Conservation (phyloP, 805 yeast genomes). For the Yamadazyma laniorum region DNA sequence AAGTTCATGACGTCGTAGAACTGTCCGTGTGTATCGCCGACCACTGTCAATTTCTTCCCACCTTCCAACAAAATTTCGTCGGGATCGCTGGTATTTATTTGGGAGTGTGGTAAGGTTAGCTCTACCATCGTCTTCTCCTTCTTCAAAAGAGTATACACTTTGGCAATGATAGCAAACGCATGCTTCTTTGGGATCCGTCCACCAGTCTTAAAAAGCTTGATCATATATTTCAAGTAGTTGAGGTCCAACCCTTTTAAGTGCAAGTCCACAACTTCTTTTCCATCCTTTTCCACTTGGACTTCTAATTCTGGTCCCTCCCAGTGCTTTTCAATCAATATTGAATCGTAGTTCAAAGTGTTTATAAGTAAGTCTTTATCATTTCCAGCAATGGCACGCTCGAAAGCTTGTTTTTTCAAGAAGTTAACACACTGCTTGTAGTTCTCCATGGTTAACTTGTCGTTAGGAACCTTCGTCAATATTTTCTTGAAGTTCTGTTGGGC, state of each 20-base stretch:
- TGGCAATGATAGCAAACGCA: constrained; percentile 76
- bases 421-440: constrained; percentile 62
- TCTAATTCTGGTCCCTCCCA: constrained; percentile 60
- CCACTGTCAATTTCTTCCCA: constrained; percentile 66
- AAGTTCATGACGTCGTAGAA: constrained; percentile 84
- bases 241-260: constrained; percentile 43
- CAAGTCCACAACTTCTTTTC: constrained; percentile 24
- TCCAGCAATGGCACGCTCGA: constrained; percentile 81
- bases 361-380: constrained; percentile 57
- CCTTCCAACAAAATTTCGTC: constrained; percentile 22
- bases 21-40: constrained; percentile 98
- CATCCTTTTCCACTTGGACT: constrained; percentile 31
- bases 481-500: constrained; percentile 68
- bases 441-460: constrained; percentile 63
- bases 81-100: constrained; percentile 13
- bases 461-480: constrained; percentile 62
- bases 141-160: constrained; percentile 61
- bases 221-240: constrained; percentile 61
- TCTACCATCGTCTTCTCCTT: constrained; percentile 78
- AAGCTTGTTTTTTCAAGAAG: constrained; percentile 69
- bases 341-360: constrained; percentile 46
- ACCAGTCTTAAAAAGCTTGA: constrained; percentile 70
- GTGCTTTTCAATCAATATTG: constrained; percentile 48
- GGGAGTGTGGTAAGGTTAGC: constrained; percentile 42
- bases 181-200: constrained; percentile 75